These are phyloP conservation scores for Phytophthora tentaculata DNA, from an alignment of 352 stramenopile genomes.

Conservation along the genomic window DNA sequence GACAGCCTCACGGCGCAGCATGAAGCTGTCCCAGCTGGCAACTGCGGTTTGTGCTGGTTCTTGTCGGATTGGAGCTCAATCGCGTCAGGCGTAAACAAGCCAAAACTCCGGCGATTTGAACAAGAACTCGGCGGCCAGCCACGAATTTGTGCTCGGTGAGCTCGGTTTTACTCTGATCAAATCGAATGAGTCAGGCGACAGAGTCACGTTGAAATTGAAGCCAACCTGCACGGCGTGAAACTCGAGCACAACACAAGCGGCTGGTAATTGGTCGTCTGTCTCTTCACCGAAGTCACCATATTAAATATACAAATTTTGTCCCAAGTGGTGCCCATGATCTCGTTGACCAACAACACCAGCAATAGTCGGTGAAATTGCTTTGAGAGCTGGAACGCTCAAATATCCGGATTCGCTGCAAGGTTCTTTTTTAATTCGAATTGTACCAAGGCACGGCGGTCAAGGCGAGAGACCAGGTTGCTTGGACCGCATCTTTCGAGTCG, in stretches of 20 bases:
- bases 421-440: slow-evolving; percentile 25
- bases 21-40: slow-evolving; percentile 36
- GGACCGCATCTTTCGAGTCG: slow-evolving; percentile 36
- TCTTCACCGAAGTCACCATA: slow-evolving; percentile 13
- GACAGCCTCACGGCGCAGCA: slow-evolving; percentile 24
- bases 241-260: slow-evolving; percentile 13
- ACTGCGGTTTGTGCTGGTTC: slow-evolving; percentile 23
- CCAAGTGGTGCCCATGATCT: slow-evolving; percentile 28
- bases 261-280: slow-evolving; percentile 19
- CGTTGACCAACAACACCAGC: slow-evolving; percentile 2
- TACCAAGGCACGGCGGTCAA: slow-evolving; percentile 8
- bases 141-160: slow-evolving; percentile 17
- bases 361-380: background rate
- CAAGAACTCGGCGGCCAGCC: slow-evolving; percentile 19
- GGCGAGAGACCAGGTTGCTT: slow-evolving; percentile 6
- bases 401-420: slow-evolving; percentile 15
- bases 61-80: slow-evolving; percentile 16
- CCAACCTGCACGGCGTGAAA: slow-evolving; percentile 20
- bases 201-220: slow-evolving; percentile 26
- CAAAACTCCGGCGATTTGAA: slow-evolving; percentile 35
- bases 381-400: slow-evolving; percentile 35
- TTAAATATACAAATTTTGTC: too few relatives aligned
- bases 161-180: slow-evolving; percentile 14
- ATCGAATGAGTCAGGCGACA: slow-evolving; percentile 37
- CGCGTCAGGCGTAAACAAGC: slow-evolving; percentile 44